Evolutionary conservation across 2,329 filamentous ascomycete species (phyloP), one percentile per base, ranked within the genome.

Genomic region (Fusarium compactum): DNA sequence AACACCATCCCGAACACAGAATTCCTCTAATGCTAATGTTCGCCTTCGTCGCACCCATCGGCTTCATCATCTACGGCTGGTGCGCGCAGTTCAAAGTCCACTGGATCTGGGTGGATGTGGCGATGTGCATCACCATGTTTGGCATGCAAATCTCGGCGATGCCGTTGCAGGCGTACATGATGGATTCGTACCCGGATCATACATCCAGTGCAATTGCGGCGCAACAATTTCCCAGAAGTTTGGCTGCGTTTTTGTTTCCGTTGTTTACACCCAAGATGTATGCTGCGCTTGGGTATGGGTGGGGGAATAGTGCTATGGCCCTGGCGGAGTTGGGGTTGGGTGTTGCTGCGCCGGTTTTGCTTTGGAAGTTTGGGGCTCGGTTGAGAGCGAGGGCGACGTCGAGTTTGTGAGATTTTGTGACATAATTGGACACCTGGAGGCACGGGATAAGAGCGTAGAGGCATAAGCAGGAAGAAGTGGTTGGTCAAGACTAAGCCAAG

Each of bases 171-270:
- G 81, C 80, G 1, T 85, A 84, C 47, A 73, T 83, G 12, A 80
- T 85, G 11, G 83, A 85, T 43, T 73, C 78, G 2, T 87, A 86
- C 62, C 78, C 80, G 0, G 80, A 83, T 6, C 82, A 86, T 68
- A 82, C 83, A 0, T 82, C 81, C 2, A 84, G 81, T 32, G 85
- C 85, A 0, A 78, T 83, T 20, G 84, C 84, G 3, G 85, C 85
- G 1, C 67, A 77, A 27, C 83, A 83, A 60, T 83, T 87, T 51
- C 68, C 84, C 75, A 73, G 78, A 12, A 85, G 82, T 10, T 69
- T 87, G 45, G 77, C 80, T 4, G 85, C 83, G 0, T 86, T 86
- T 65, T 65, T 81, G 12, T 86, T 87, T 46, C 85, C 85, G 0
- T 67, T 87, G 0, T 86, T 86, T 62, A 83, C 82, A 0, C 83